Evolutionary conservation across 768 basidiomycete species (phyloP).

Genomic region (Calocera cornea): DNA sequence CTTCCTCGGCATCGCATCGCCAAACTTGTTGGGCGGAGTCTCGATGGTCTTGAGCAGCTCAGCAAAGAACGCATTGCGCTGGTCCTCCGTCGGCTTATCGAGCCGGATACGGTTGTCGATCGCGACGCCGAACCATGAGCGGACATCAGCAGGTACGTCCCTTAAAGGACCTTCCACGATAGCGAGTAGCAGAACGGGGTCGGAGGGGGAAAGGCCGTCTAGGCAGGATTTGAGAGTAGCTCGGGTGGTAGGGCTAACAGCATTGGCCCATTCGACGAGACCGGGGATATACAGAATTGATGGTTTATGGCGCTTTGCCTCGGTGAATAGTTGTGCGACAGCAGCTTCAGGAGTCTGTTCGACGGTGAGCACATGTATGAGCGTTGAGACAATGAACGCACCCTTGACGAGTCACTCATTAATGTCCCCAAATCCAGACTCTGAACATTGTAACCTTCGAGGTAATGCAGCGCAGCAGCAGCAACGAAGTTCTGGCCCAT

Average conservation of each 20-base stretch:
- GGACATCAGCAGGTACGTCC: constrained; percentile 66
- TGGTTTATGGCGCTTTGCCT: constrained; percentile 94
- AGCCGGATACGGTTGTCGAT: constrained; percentile 64
- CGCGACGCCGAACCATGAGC: constrained; percentile 73
- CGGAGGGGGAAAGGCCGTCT: constrained; percentile 78
- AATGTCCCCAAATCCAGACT: constrained; percentile 81
- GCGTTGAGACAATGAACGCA: constrained; percentile 28
- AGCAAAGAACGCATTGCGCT: constrained; percentile 64
- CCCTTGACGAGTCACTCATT: constrained; percentile 77
- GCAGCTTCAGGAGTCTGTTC: constrained; percentile 75
- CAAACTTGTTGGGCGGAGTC: constrained; percentile 73
- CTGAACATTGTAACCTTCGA: constrained; percentile 94
- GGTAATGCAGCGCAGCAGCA: constrained; percentile 77
- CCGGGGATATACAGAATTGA: constrained; percentile 92
- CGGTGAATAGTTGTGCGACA: constrained; percentile 87
- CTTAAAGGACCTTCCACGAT: constrained; percentile 66
- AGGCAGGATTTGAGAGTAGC: constrained; percentile 81
- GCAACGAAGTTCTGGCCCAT: constrained; percentile 90
- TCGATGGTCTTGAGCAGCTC: constrained; percentile 53
- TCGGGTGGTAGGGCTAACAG: constrained; percentile 71
- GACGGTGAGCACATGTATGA: neutral
- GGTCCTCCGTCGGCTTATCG: constrained; percentile 34
- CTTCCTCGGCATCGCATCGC: constrained; percentile 72
- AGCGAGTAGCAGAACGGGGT: constrained; percentile 85
- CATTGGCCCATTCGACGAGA: constrained; percentile 68